These are phyloP conservation scores for Scedosporium apiospermum DNA, from an alignment of 2,329 filamentous ascomycete genomes.

Conservation along the genomic window DNA sequence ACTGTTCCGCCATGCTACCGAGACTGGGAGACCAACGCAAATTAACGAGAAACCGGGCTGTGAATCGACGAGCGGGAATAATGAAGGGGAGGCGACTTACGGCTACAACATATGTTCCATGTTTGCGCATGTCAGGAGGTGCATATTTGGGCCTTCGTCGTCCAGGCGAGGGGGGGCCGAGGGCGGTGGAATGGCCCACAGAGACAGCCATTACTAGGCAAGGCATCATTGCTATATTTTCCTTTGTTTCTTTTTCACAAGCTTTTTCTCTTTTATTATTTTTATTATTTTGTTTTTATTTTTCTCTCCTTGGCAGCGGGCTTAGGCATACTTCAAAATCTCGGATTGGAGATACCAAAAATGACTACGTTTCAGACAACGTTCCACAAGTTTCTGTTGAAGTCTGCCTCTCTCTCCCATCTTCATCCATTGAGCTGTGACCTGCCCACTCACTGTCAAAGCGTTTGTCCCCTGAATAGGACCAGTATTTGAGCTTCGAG, in stretches of 20 bases:
- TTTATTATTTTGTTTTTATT: constrained; percentile 4
- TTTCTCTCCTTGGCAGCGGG: constrained; percentile 14
- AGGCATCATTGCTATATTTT: constrained; percentile 4
- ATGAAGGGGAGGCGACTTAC: not conserved
- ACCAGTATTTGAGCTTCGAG: too few species aligned
- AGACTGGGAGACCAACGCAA: not conserved
- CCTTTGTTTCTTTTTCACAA: constrained; percentile 2
- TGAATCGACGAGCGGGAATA: not conserved
- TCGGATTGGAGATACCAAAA: constrained; percentile 1
- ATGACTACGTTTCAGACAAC: constrained; percentile 5
- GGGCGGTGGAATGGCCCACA: not conserved
- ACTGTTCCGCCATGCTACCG: not conserved
- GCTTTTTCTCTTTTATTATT: constrained; percentile 6
- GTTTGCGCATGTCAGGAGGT: not conserved
- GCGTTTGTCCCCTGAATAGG: too few species aligned
- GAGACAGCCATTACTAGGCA: not conserved
- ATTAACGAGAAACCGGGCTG: not conserved
- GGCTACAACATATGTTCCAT: not conserved
- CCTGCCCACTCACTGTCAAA: too few species aligned
- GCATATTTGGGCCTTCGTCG: not conserved
- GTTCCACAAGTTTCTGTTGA: not conserved
- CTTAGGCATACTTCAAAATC: constrained; percentile 6
- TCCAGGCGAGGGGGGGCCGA: not conserved
- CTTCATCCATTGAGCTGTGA: too few species aligned
- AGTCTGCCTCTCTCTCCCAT: too few species aligned